These are phyloP conservation scores for Terana coerulea DNA, from an alignment of 768 basidiomycete species.

Conservation along the genomic window DNA sequence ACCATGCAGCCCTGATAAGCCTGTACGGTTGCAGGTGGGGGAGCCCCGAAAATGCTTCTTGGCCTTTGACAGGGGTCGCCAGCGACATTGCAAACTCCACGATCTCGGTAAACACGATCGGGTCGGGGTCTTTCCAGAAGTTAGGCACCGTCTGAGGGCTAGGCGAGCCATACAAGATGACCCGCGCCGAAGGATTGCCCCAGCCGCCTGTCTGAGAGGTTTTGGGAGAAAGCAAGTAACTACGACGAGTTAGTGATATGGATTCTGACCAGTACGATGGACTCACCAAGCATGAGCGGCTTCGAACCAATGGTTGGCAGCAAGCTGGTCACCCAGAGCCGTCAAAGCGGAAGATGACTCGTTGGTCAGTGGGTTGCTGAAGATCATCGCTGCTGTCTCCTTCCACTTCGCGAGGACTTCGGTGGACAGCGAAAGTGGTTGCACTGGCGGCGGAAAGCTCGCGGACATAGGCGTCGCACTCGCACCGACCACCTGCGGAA, in stretches of 20 bases:
- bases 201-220: conserved; percentile 70
- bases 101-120: conserved; percentile 84
- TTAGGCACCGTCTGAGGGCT: conserved; percentile 47
- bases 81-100: conserved; percentile 87
- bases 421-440: conserved; percentile 47
- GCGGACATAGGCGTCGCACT: conserved; percentile 58
- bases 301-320: conserved; percentile 65
- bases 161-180: conserved; percentile 70
- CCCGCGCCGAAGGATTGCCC: conserved; percentile 62
- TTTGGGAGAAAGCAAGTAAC: conserved; percentile 84
- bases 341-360: conserved; percentile 77
- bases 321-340: conserved; percentile 81
- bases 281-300: conserved; percentile 92
- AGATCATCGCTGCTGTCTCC: conserved; percentile 80
- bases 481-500: conserved; percentile 25
- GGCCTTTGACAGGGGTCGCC: conserved; percentile 69
- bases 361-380: conserved; percentile 62
- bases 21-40: conserved; percentile 88
- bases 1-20: conserved; percentile 66
- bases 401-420: conserved; percentile 77
- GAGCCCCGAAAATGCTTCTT: conserved; percentile 79
- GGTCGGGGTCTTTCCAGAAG: conserved; percentile 65
- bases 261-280: neutral
- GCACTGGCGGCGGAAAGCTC: conserved; percentile 42
- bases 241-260: conserved; percentile 26